These are phyloP conservation scores for Comarum palustre DNA, from an alignment of 306 rosid genomes.

Conservation along the genomic window DNA sequence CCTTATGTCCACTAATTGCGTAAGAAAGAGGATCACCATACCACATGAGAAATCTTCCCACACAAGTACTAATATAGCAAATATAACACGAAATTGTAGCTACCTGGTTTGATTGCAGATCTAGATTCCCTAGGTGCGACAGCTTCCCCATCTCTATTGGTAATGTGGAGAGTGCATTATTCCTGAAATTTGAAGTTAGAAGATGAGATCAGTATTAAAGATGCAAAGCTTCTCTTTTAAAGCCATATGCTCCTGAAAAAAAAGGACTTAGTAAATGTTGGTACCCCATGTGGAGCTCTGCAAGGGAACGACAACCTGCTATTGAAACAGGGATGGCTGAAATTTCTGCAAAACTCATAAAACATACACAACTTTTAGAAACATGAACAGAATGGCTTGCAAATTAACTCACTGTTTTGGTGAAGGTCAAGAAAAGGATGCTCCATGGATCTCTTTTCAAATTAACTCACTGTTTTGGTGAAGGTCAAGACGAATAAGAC, in stretches of 20 bases:
- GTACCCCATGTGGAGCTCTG: conserved; percentile 84
- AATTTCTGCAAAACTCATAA: conserved; percentile 53
- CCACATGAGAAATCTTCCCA: background rate
- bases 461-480: conserved; percentile 78
- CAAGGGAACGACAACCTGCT: conserved; percentile 62
- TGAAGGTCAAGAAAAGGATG: too few relatives aligned
- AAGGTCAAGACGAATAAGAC: conserved; percentile 75
- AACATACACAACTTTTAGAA: conserved; percentile 17
- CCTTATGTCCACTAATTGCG: background rate
- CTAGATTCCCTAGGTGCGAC: conserved; percentile 75
- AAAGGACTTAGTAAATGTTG: conserved; percentile 31
- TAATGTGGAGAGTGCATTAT: conserved; percentile 58
- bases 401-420: too few relatives aligned
- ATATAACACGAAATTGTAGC: conserved; percentile 13
- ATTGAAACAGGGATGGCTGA: conserved; percentile 77
- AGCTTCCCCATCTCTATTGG: conserved; percentile 74
- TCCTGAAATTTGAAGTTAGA: conserved; percentile 45
- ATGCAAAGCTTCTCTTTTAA: conserved; percentile 15
- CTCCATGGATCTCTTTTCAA: conserved; percentile 11
- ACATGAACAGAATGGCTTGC: conserved; percentile 15
- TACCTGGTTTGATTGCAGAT: conserved; percentile 94
- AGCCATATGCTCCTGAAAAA: conserved; percentile 22
- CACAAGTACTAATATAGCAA: background rate
- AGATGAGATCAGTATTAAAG: conserved; percentile 24
- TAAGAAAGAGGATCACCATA: background rate